Evolutionary conservation across 2,329 filamentous ascomycete genomes (phyloP), one percentile per base, ranked within the genome.

Genomic region (Achaetomium macrosporum): DNA sequence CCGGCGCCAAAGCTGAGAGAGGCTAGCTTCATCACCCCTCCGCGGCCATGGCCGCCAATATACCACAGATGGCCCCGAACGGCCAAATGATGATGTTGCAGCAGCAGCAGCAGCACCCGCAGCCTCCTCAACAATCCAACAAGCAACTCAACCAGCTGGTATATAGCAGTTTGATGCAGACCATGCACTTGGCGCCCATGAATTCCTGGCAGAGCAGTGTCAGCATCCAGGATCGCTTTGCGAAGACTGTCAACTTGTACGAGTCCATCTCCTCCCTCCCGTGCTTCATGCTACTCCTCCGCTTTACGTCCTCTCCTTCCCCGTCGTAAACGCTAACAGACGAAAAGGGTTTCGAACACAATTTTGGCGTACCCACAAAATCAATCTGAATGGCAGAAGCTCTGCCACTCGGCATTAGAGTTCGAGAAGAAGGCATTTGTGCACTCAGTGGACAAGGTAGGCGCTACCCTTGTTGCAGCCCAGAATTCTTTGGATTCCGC

Each of bases 31-130:
- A 44, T 53, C 49, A 53, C 53, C 15, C 54, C 47, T 54, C 56
- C 60, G 74, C 74, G 72, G 76, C 75, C 69, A 82, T 83, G 79
- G 78, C 79, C 71, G 78, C 75, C 65, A 81, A 80, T 61, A 76
- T 82, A 69, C 75, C 76, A 66, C 78, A 79, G 63, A 80, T 82
- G 76, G 72, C 69, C 64, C 69, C 68, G 56, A 70, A 68, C 59
- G 72, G 69, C 66, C 70, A 76, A 67, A 70, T 75, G 66, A 69
- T 70, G 61, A 69, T 65, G 58, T 68, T 68, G 55, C 71, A 71
- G 52, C 65, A 66, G 42, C 64, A 66, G 39, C 66, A 73, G 57
- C 72, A 57, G 39, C 39, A 47, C n/a, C 54, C 51, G 29, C 46
- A 50, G 9, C 51, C 47, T 16, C 50, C 39, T 13, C 56, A 53